These are phyloP conservation scores for Nitzschia inconspicua DNA, from an alignment of 108 stramenopile genomes.

Conservation along the genomic window DNA sequence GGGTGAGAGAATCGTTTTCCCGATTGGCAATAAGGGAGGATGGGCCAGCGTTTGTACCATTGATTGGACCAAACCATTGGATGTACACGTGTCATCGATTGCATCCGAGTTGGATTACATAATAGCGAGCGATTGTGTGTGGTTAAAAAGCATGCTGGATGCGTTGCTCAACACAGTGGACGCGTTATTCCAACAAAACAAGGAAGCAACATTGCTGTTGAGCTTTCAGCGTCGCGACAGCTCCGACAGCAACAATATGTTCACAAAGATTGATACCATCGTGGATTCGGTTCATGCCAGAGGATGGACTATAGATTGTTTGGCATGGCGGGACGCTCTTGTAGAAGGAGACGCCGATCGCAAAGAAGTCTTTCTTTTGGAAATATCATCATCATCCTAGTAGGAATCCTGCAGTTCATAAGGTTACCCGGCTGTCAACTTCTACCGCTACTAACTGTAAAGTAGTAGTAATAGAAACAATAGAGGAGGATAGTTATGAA, in stretches of 20 bases:
- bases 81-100: conserved; percentile 32
- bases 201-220: conserved; percentile 35
- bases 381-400: no score
- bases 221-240: conserved; percentile 65
- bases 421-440: no score
- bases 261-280: conserved; percentile 56
- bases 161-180: conserved; percentile 50
- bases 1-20: conserved; percentile 3
- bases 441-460: no score
- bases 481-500: no score
- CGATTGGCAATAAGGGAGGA: conserved; percentile 46
- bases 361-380: conserved; percentile 49
- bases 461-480: no score
- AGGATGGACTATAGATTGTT: conserved; percentile 58
- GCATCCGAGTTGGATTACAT: conserved; percentile 50
- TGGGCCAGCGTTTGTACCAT: conserved; percentile 45
- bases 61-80: conserved; percentile 59
- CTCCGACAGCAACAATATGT: conserved; percentile 21
- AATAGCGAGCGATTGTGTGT: conserved; percentile 67
- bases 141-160: conserved; percentile 57
- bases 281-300: conserved; percentile 34
- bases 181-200: conserved; percentile 31
- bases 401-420: no score
- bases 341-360: conserved; percentile 10
- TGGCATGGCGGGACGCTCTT: conserved; percentile 48